Conservation (phyloP, 2,329 filamentous ascomycete species). For the Colletotrichum salicis region DNA sequence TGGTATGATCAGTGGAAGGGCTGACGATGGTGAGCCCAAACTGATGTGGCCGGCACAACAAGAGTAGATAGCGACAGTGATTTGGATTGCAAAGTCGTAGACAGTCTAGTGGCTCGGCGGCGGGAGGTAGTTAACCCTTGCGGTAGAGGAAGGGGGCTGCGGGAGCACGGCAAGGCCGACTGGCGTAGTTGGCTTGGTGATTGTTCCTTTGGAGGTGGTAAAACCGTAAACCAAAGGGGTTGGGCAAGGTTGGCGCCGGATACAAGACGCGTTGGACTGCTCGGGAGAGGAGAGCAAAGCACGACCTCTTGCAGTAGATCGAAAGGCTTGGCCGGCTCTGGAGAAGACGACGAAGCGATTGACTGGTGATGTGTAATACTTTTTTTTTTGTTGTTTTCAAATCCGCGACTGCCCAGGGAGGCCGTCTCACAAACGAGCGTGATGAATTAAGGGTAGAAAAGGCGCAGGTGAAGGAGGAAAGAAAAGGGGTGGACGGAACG, state of each 20-base stretch:
- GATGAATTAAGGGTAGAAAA: conserved; percentile 24
- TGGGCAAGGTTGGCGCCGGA: conserved; percentile 11
- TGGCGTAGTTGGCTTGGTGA: conserved; percentile 23
- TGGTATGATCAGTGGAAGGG: conserved; percentile 3
- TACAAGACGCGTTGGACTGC: conserved; percentile 2
- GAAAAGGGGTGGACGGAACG: conserved; percentile 35
- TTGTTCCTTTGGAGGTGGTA: neutral
- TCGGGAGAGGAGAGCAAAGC: neutral
- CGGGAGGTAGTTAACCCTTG: neutral
- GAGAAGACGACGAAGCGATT: conserved; percentile 20
- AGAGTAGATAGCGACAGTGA: conserved; percentile 27
- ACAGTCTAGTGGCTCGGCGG: conserved; percentile 5
- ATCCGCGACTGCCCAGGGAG: conserved; percentile 24
- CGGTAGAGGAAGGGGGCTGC: neutral
- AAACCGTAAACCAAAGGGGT: neutral
- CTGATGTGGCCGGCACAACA: conserved; percentile 33
- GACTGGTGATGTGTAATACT: neutral
- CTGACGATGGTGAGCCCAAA: conserved; percentile 10
- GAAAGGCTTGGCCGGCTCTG: conserved; percentile 15
- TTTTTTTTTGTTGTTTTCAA: conserved; percentile 1
- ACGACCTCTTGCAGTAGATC: neutral
- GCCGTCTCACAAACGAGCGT: conserved; percentile 30
- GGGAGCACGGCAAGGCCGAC: conserved; percentile 1
- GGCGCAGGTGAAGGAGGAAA: conserved; percentile 22
- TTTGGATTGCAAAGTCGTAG: neutral